phyloP scores from a whole-genome alignment of 2,329 filamentous ascomycete species.

The Rhytidhysteron rufulum region DNA sequence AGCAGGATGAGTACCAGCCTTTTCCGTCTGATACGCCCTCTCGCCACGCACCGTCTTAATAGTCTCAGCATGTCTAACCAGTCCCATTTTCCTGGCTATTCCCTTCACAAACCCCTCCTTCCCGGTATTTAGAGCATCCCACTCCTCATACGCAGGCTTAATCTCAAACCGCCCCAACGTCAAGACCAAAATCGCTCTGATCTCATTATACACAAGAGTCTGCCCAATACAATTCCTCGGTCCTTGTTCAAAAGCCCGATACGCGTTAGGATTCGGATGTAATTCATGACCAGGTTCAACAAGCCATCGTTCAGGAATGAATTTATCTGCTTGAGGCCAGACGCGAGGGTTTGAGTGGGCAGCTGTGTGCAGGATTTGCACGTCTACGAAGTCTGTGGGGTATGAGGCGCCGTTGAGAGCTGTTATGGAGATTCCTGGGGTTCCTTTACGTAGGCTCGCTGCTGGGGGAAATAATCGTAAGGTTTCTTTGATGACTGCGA shows the following conservation, averaged over 20 bases:
- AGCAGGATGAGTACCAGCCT: conserved; percentile 6
- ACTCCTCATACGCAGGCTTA: conserved; percentile 6
- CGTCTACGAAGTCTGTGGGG: conserved; percentile 6
- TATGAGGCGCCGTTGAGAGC: conserved; percentile 5
- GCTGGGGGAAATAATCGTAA: conserved; percentile 43
- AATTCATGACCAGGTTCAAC: conserved; percentile 2
- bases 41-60: conserved; percentile 4
- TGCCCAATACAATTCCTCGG: conserved; percentile 53
- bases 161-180: conserved; percentile 47
- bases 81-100: background rate
- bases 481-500: conserved; percentile 9
- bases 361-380: conserved; percentile 3
- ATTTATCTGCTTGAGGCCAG: conserved; percentile 16
- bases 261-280: conserved; percentile 36
- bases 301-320: conserved; percentile 21
- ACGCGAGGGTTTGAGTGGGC: conserved; percentile 8
- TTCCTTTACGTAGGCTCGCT: conserved; percentile 18
- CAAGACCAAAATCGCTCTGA: conserved; percentile 46
- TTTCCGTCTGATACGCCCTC: conserved; percentile 6
- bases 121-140: background rate
- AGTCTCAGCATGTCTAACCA: no score
- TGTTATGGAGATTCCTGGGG: conserved; percentile 1
- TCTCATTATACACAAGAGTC: conserved; percentile 49
- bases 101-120: background rate
- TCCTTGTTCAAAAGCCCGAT: conserved; percentile 50